phyloP scores from a whole-genome alignment of 441 rosid species.

The Pelargonium exstipulatum region DNA sequence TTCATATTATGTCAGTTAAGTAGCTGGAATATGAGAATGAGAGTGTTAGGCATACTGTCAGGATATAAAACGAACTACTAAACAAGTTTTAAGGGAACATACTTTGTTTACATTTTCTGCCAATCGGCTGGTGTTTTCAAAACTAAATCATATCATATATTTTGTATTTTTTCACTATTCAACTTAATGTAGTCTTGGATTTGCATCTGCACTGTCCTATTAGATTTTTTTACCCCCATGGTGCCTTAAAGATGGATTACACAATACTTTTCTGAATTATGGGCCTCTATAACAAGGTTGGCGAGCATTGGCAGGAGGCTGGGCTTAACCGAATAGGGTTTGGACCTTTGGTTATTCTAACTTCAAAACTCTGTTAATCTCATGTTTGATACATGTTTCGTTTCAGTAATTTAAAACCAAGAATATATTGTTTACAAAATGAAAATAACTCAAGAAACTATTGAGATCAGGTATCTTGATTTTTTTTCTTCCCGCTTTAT shows the following conservation, averaged over 20 bases:
- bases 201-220: not conserved
- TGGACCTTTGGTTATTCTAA: too few relatives aligned
- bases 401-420: too few relatives aligned
- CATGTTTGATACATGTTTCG: too few relatives aligned
- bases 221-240: not conserved
- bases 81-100: not conserved
- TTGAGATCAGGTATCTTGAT: too few relatives aligned
- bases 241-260: not conserved
- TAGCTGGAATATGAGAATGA: not conserved
- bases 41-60: not conserved
- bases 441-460: too few relatives aligned
- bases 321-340: too few relatives aligned
- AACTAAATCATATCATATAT: not conserved
- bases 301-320: too few relatives aligned
- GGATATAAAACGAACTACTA: not conserved
- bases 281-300: not conserved
- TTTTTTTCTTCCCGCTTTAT: too few relatives aligned
- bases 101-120: not conserved
- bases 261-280: not conserved
- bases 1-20: slow-evolving; percentile 2
- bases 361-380: too few relatives aligned
- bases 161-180: not conserved
- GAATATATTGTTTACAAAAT: too few relatives aligned
- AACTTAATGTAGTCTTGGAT: not conserved
- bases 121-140: not conserved